These are phyloP conservation scores for Cladosporium sp. DNA, from an alignment of 2,329 filamentous ascomycete genomes.

Conservation along the genomic window DNA sequence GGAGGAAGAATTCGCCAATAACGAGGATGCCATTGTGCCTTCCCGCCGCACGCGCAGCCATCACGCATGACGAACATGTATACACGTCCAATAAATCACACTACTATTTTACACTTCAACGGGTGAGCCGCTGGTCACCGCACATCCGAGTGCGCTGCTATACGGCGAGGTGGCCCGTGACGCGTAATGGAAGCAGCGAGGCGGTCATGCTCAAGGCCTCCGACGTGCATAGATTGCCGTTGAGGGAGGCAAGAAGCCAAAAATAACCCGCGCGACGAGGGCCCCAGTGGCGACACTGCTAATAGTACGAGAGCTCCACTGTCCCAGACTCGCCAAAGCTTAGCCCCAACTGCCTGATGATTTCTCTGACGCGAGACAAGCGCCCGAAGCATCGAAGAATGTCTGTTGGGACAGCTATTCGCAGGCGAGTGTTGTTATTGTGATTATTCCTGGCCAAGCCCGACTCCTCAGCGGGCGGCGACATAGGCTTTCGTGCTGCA, in stretches of 20 bases:
- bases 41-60: no score
- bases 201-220: slow-evolving; percentile 6
- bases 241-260: slow-evolving; percentile 7
- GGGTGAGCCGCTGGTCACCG: no score
- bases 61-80: no score
- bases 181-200: slow-evolving; percentile 9
- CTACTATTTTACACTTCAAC: no score
- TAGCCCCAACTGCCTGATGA: background rate
- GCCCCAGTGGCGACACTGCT: background rate
- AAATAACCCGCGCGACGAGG: slow-evolving; percentile 7
- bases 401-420: no score
- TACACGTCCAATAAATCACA: no score
- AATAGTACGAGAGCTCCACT: slow-evolving; percentile 2
- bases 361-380: slow-evolving; percentile 1
- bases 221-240: slow-evolving; percentile 4
- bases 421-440: background rate
- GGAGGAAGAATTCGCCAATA: no score
- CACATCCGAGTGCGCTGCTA: background rate
- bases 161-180: slow-evolving; percentile 6
- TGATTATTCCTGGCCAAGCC: background rate
- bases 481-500: background rate
- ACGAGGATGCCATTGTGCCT: no score
- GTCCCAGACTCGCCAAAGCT: background rate
- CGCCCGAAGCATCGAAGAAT: background rate
- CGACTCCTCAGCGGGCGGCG: background rate